These are phyloP conservation scores for Oehlia diaphana DNA, from an alignment of 192 early-diverging fungal species.

Conservation along the genomic window DNA sequence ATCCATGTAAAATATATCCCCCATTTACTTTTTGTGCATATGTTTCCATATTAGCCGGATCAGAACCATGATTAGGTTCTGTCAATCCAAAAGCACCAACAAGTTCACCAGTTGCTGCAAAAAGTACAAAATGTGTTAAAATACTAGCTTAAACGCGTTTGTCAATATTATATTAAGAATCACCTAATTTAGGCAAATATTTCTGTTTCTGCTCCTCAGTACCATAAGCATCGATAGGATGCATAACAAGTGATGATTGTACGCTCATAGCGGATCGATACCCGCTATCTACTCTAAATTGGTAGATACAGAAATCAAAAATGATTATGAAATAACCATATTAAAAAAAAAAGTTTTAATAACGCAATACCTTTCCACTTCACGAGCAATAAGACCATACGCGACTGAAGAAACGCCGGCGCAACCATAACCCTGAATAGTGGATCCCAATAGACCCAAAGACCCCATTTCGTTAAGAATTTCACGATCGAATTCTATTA, in stretches of 20 bases:
- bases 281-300: conserved; percentile 81
- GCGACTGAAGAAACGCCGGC: conserved; percentile 96
- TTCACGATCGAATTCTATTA: conserved; percentile 78
- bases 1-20: conserved; percentile 78
- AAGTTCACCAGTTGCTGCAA: conserved; percentile 77
- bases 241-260: conserved; percentile 98
- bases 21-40: conserved; percentile 73
- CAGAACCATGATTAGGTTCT: conserved; percentile 97
- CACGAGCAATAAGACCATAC: conserved; percentile 94
- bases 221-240: conserved; percentile 96
- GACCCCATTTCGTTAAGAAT: conserved; percentile 95
- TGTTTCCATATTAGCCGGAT: conserved; percentile 93
- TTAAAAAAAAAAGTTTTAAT: background rate
- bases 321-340: background rate
- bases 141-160: background rate
- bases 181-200: conserved; percentile 85
- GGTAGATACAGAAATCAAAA: conserved; percentile 7
- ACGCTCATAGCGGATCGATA: conserved; percentile 98
- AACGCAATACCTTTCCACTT: conserved; percentile 77
- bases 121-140: background rate
- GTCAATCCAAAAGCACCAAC: conserved; percentile 96
- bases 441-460: conserved; percentile 89
- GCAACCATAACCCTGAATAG: conserved; percentile 95
- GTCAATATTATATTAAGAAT: background rate
- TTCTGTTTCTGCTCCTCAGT: conserved; percentile 86